These are phyloP conservation scores for Scalesia atractyloides DNA, from an alignment of 129 eudicot genomes.

Conservation along the genomic window DNA sequence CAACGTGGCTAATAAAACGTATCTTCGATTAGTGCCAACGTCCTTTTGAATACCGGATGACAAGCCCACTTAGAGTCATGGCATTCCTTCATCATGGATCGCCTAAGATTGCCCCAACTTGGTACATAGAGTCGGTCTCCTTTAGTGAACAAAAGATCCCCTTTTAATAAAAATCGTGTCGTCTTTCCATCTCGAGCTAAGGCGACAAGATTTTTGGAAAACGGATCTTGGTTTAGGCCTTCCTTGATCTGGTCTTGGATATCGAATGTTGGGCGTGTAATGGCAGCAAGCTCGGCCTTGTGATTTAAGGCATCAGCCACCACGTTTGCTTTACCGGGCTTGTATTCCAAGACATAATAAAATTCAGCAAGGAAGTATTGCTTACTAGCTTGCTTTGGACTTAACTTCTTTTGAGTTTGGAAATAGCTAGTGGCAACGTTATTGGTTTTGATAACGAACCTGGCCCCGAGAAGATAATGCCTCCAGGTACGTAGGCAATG, in stretches of 20 bases:
- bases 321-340: not conserved
- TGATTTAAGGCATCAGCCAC: not conserved
- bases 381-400: slow-evolving; percentile 12
- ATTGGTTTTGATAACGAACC: slow-evolving; percentile 6
- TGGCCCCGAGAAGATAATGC: slow-evolving; percentile 18
- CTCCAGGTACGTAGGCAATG: slow-evolving; percentile 17
- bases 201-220: too few relatives aligned
- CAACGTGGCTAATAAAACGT: not conserved
- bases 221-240: too few relatives aligned
- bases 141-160: not conserved
- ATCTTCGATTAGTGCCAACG: not conserved
- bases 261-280: not conserved
- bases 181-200: too few relatives aligned
- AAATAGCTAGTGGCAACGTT: too few relatives aligned
- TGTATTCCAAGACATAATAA: not conserved
- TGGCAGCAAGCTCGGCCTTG: too few relatives aligned
- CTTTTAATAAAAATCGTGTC: not conserved
- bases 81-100: too few relatives aligned
- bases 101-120: not conserved
- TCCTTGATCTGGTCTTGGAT: too few relatives aligned
- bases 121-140: not conserved
- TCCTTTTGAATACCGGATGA: not conserved
- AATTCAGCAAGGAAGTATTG: not conserved
- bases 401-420: slow-evolving; percentile 1
- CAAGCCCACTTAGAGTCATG: slow-evolving; percentile 1